Base-by-base conservation (phyloP, 1,284 basidiomycete genomes). In the Puccinia polysora region DNA sequence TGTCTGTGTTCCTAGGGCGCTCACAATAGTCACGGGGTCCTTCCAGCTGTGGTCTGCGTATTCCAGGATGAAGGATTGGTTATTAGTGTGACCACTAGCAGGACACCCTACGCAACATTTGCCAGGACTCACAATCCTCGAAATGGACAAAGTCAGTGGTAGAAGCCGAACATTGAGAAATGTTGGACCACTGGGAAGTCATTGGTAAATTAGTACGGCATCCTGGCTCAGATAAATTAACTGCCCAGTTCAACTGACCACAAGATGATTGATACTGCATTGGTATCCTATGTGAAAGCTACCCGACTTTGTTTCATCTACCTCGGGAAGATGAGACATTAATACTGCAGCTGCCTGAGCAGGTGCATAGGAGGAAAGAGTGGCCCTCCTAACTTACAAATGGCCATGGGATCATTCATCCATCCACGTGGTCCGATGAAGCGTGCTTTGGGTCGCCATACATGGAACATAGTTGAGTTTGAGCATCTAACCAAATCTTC, bases 351-450 rank as follows among this genome's bases (percentile, higher is more conserved):
- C 6, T 4, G 20, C 14, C 7, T 18, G 20, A 18, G 18, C 18
- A 2, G 23, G 20, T 25, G 6, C 23, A 62, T 12, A 38, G 49
- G 7, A 23, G 3, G 38, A 28, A 20, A 59, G 10, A 59, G 25
- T 36, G 7, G 32, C 12, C 15, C 14, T 25, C 8, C 18, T 30
- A 34, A 43, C 64, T 43, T 36, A 68, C 65, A 68, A 25, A 68
- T 68, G 8, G 15, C 52, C 65, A 68, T 68, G 0, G 65, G 65
- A 15, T 68, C 76, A 68, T 76, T 76, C 74, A 75, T 75, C 74
- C 74, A 76, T 10, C 76, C 75, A 36, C 74, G 65, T 6, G 74
- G 75, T 14, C 68, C 76, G 38, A 76, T 74, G 28, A 76, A 70
- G 0, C 74, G 62, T 8, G 76, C 76, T 55, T 76, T 76, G 30